These are phyloP conservation scores for Pichia sp. DNA, from an alignment of 1,139 yeast species.

Conservation along the genomic window DNA sequence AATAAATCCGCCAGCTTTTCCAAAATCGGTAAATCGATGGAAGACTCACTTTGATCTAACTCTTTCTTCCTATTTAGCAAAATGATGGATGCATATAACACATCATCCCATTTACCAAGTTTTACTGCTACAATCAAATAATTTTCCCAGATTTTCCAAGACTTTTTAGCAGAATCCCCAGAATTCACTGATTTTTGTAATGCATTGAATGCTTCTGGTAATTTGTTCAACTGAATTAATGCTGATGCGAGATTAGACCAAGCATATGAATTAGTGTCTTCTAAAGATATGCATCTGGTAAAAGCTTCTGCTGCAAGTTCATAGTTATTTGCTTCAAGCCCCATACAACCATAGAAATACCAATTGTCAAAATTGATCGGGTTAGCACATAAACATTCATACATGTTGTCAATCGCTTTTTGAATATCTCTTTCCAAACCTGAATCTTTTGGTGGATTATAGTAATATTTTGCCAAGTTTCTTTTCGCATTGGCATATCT, in stretches of 20 bases:
- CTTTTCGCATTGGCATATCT: slow-evolving; percentile 80
- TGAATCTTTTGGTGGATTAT: slow-evolving; percentile 52
- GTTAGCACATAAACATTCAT: slow-evolving; percentile 63
- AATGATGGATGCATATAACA: slow-evolving; percentile 60
- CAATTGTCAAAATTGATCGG: slow-evolving; percentile 81
- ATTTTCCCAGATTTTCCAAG: slow-evolving; percentile 92
- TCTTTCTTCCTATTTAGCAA: slow-evolving; percentile 49
- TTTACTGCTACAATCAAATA: slow-evolving; percentile 75
- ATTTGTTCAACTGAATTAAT: slow-evolving; percentile 53
- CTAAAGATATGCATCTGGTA: slow-evolving; percentile 82
- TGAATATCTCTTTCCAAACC: slow-evolving; percentile 46
- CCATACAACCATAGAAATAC: slow-evolving; percentile 91
- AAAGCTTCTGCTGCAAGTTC: slow-evolving; percentile 88
- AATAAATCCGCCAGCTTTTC: slow-evolving; percentile 67
- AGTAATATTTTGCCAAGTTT: slow-evolving; percentile 67
- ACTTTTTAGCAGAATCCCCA: slow-evolving; percentile 56
- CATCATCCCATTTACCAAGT: slow-evolving; percentile 82
- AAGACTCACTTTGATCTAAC: slow-evolving; percentile 44
- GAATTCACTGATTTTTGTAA: slow-evolving; percentile 65
- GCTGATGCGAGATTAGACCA: slow-evolving; percentile 96
- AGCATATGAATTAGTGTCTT: slow-evolving; percentile 72
- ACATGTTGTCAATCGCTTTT: slow-evolving; percentile 57
- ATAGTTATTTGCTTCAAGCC: slow-evolving; percentile 64
- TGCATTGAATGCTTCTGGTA: slow-evolving; percentile 76
- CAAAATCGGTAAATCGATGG: slow-evolving; percentile 68